Evolutionary conservation across 1,284 basidiomycete species (phyloP), one percentile per base, ranked within the genome.

Genomic region (Mycena sp.): DNA sequence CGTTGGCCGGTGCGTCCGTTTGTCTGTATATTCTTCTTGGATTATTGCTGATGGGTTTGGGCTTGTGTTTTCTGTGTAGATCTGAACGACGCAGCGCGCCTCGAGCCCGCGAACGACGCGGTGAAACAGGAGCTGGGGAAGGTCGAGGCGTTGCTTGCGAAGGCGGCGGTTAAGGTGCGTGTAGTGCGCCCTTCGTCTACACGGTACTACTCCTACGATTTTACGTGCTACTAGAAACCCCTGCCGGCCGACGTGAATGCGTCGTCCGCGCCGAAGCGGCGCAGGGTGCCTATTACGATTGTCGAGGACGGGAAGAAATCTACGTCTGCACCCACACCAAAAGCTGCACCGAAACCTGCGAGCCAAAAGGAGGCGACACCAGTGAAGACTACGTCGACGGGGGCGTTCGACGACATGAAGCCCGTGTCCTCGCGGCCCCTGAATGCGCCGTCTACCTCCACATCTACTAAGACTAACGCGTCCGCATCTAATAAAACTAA

Each of bases 201-300:
- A 58, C 52, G 14, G n/a, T n/a, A n/a, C n/a, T n/a, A n/a, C n/a
- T n/a, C n/a, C n/a, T n/a, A n/a, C n/a, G n/a, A n/a, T n/a, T n/a
- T n/a, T n/a, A n/a, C n/a, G n/a, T n/a, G n/a, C n/a, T n/a, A n/a
- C 67, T 48, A 64, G 50, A 61, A 64, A 64, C 21, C 64, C 49
- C 44, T 51, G n/a, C 43, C 49, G 38, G 28, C 44, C 46, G 51
- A 61, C 57, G 50, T 26, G 23, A 46, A 63, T 43, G 28, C 51
- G 14, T 17, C 68, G 1, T 60, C 55, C 41, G 40, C 69, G 12
- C 58, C 76, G 14, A 76, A 74, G 48, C 80, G 89, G 29, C 82
- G 90, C 41, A 84, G 91, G 21, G 81, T 93, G 11, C 91, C 91
- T 0, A 92, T 93, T 52, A 81, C 81, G 29, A 87, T 92, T 32